These are phyloP conservation scores for Gentiana dahurica DNA, from an alignment of 257 asterid genomes.

Conservation along the genomic window DNA sequence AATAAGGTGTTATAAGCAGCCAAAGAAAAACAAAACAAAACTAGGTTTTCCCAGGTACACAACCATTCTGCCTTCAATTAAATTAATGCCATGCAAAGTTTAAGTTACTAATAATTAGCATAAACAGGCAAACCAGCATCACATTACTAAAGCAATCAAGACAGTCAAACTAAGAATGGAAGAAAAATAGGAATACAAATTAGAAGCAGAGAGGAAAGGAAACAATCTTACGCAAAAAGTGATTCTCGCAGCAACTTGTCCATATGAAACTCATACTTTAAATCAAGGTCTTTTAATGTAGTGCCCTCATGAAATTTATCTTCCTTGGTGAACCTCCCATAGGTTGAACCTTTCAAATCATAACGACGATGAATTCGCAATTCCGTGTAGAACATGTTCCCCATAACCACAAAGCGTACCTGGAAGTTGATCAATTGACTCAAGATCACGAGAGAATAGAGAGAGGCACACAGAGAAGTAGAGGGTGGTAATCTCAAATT, in stretches of 20 bases:
- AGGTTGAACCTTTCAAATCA: conserved; percentile 92
- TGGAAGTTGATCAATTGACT: conserved; percentile 23
- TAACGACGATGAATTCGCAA: conserved; percentile 86
- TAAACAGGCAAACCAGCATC: not conserved
- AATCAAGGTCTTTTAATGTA: conserved; percentile 90
- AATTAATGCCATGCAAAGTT: too few species aligned
- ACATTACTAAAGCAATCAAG: too few species aligned
- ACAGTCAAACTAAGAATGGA: not conserved
- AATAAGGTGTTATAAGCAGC: too few species aligned
- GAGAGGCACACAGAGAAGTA: not conserved
- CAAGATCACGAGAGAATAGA: not conserved
- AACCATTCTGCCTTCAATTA: too few species aligned
- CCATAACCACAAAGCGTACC: conserved; percentile 98
- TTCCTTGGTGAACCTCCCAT: conserved; percentile 78
- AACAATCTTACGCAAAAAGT: conserved; percentile 54
- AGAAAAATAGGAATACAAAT: conserved; percentile 5
- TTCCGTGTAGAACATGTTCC: conserved; percentile 96
- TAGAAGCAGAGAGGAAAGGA: not conserved
- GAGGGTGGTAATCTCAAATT: conserved; percentile 4
- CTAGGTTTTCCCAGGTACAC: too few species aligned
- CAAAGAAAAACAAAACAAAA: too few species aligned
- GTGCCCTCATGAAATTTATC: conserved; percentile 68
- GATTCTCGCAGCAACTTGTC: conserved; percentile 71
- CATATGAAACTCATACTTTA: conserved; percentile 83
- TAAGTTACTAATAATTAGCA: not conserved